Conservation (phyloP, 2,329 filamentous ascomycete genomes). For the Sphaerostilbella broomeana region DNA sequence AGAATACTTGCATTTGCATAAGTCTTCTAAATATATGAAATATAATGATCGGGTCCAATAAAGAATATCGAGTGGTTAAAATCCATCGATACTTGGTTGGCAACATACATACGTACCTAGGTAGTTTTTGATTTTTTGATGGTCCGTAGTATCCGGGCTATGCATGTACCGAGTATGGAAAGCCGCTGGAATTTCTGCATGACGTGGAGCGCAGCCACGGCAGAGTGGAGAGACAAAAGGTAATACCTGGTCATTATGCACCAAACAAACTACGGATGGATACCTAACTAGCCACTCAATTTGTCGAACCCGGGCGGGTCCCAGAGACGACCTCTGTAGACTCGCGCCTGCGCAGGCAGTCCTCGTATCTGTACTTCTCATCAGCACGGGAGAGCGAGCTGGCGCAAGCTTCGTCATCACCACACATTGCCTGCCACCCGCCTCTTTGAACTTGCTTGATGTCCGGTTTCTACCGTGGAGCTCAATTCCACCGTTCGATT, state of each 20-base stretch:
- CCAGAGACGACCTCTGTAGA: neutral
- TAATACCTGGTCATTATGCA: neutral
- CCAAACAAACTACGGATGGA: neutral
- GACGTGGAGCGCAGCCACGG: slow-evolving; percentile 10
- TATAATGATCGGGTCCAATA: too few relatives aligned
- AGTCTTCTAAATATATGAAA: too few relatives aligned
- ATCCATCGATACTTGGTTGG: too few relatives aligned
- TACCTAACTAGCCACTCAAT: slow-evolving; percentile 14
- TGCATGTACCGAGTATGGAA: slow-evolving; percentile 2
- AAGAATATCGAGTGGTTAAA: too few relatives aligned
- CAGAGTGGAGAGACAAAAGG: neutral
- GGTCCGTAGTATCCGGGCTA: neutral
- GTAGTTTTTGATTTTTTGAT: neutral
- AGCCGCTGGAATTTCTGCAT: neutral
- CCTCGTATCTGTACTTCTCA: slow-evolving; percentile 6
- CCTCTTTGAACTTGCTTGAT: slow-evolving; percentile 7
- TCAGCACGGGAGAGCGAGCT: slow-evolving; percentile 10
- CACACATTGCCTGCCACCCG: slow-evolving; percentile 1
- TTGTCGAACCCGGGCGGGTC: slow-evolving; percentile 10
- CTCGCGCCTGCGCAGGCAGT: slow-evolving; percentile 2
- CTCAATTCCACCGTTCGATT: neutral
- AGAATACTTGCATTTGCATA: too few relatives aligned
- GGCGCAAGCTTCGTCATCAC: slow-evolving; percentile 16
- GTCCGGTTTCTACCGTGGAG: slow-evolving; percentile 9
- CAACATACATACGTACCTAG: too few relatives aligned